Evolutionary conservation across 2,329 filamentous ascomycete genomes (phyloP).

Genomic region (Clonostachys byssicola): DNA sequence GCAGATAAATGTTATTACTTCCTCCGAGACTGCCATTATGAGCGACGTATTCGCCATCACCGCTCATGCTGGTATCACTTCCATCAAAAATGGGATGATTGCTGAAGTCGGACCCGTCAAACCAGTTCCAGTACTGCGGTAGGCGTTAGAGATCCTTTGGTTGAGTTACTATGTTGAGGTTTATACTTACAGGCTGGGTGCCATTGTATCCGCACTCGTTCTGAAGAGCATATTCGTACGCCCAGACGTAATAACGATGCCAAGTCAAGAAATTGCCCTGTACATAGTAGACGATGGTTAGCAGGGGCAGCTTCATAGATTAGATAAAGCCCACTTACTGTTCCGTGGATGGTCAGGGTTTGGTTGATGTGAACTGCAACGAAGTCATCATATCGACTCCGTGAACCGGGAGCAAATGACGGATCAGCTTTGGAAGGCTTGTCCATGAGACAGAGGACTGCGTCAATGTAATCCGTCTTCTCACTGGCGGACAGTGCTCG

Average conservation of each 20-base stretch:
- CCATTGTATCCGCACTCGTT: conserved; percentile 11
- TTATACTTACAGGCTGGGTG: conserved; percentile 16
- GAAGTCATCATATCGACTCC: conserved; percentile 22
- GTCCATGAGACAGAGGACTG: conserved; percentile 13
- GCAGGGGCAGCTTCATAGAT: background rate
- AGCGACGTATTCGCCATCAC: conserved; percentile 30
- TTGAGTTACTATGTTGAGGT: no score
- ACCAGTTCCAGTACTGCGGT: conserved; percentile 46
- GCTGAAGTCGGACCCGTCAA: conserved; percentile 19
- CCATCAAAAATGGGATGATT: conserved; percentile 49
- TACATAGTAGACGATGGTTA: conserved; percentile 9
- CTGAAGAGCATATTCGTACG: background rate
- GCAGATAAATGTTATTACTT: conserved; percentile 7
- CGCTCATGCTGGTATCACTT: conserved; percentile 41
- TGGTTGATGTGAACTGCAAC: conserved; percentile 23
- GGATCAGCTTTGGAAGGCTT: conserved; percentile 13
- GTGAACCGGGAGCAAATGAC: conserved; percentile 13
- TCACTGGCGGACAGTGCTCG: conserved; percentile 3
- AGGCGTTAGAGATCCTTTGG: background rate
- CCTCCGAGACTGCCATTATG: conserved; percentile 5
- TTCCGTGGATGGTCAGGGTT: conserved; percentile 13
- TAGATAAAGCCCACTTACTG: conserved; percentile 6
- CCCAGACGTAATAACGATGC: background rate
- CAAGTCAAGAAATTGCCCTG: background rate
- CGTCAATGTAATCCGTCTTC: conserved; percentile 14